Evolutionary conservation across 768 basidiomycete genomes (phyloP), one percentile per base, ranked within the genome.

Genomic region (Tephrocybe rancida): DNA sequence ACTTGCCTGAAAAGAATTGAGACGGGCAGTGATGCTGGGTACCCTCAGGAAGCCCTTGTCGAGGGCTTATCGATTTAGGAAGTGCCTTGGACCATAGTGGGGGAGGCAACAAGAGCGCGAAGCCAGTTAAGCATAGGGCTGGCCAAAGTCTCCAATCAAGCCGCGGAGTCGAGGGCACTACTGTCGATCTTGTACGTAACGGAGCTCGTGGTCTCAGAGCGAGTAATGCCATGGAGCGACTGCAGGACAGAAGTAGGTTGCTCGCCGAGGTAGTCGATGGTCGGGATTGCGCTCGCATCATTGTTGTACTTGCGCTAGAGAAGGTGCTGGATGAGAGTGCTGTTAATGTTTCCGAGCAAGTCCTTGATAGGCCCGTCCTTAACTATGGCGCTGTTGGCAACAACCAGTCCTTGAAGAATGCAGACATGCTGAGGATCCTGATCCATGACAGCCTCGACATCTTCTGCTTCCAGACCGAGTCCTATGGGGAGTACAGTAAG

Each of bases 341-440:
- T 72, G 62, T 92, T 88, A 71, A 98, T 88, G 71, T 88, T 89
- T 48, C 92, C 95, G 45, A 99, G 82, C 49, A 99, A 77, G 26
- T 96, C 90, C 62, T 88, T 90, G 69, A 98, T 88, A 6, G 97
- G 95, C 70, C 96, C 93, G 64, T 99, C 94, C 71, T 94, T 96
- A 64, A 85, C 76, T 37, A 76, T 85, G 8, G 92, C 86, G 71
- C 93, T 86, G 70, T 91, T 95, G 56, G 85, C 93, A 1, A 97
- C 95, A 45, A 99, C 89, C 13, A 97, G 97, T 19, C 97, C 97
- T 73, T 97, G 95, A 48, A 99, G 84, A 62, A 99, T 96, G 66
- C 94, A 96, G 24, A 98, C 95, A 57, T 97, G 89, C 70, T 99
- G 92, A 22, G 96, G 96, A 70, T 98, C 97, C 73, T 96, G 94